Evolutionary conservation across 257 asterid genomes (phyloP), one percentile per base, ranked within the genome.

Genomic region (Galeopsis tetrahit): DNA sequence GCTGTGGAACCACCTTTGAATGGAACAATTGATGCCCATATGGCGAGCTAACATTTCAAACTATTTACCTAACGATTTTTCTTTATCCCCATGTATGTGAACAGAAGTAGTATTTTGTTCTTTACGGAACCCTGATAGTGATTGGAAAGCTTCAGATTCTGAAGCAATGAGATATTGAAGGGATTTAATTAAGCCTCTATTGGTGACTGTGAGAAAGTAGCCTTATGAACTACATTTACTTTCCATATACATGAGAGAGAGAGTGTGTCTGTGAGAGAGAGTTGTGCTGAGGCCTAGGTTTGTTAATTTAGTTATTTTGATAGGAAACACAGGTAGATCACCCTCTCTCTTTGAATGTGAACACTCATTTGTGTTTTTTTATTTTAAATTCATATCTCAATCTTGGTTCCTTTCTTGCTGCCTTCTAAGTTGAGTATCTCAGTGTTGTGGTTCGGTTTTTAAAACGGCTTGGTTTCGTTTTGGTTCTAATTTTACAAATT

Each of bases 21-120:
- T 15, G 76, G 78, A 66, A 43, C 11, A n/a, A 75, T 75, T 66
- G 82, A 72, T 11, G 42, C 57, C 65, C 68, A 63, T 28, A 65
- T 62, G 15, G 71, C 32, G 58, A 79, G 79, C 85, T 82, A 76
- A 84, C 86, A 35, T 66, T 71, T 48, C 5, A 40, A 49, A 28
- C 7, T 53, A 63, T 66, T 59, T 39, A 38, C 59, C 71, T 57
- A 65, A 82, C 74, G 33, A 32, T n/a, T 3, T 66, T 68, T 55
- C 60, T 68, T 77, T 39, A 28, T 42, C 40, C 21, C 13, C 36
- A 9, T 72, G 14, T 56, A 35, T 48, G 49, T 48, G 48, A 59
- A 40, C 75, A 15, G 31, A 38, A 44, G 6, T 49, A 40, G 68
- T 13, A 57, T 6, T 14, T 39, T 48, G 70, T 63, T 62, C 69